Conservation (phyloP, 2,329 filamentous ascomycete species). For the Colletotrichum zoysiae region DNA sequence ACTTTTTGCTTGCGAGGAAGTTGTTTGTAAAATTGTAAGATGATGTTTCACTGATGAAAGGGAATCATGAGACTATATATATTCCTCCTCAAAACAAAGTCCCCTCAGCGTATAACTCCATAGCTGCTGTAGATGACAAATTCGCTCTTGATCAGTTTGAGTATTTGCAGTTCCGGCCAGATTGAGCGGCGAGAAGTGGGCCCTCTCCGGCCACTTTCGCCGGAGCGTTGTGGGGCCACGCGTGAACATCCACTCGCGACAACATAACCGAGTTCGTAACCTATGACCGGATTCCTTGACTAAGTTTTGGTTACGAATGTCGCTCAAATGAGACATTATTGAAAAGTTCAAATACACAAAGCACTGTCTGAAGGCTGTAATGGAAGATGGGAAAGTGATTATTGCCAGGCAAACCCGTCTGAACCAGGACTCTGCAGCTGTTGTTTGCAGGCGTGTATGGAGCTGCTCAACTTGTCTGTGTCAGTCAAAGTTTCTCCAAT, state of each 20-base stretch:
- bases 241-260: neutral
- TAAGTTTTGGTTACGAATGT: neutral
- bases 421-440: too few species aligned
- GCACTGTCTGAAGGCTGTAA: too few species aligned
- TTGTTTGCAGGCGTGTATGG: neutral
- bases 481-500: rapidly evolving
- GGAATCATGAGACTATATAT: neutral
- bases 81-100: neutral
- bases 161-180: neutral
- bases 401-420: too few species aligned
- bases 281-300: neutral
- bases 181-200: conserved; percentile 6
- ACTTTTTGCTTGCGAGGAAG: neutral
- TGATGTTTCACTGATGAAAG: neutral
- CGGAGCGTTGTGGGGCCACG: neutral
- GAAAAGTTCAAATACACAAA: too few species aligned
- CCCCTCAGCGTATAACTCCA: too few species aligned
- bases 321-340: too few species aligned
- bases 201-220: conserved; percentile 6
- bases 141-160: neutral
- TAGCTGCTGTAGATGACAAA: neutral
- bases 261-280: neutral
- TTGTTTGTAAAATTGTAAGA: neutral
- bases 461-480: neutral
- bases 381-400: too few species aligned